Conservation (phyloP, 140 eudicot species). For the Flaveria floridana region DNA sequence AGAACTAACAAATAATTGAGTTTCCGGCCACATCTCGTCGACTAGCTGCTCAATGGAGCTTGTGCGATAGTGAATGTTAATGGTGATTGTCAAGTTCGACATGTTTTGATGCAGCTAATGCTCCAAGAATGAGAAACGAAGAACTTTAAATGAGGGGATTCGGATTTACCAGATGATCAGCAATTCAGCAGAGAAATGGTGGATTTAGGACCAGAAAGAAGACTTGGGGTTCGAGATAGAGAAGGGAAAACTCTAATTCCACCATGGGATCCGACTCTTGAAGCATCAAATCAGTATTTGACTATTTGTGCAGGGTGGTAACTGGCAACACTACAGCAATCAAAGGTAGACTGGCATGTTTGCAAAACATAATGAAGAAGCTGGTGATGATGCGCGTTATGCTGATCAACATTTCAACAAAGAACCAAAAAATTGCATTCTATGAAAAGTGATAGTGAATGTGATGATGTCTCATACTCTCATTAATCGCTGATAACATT, state of each 20-base stretch:
- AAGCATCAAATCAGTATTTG: constrained; percentile 61
- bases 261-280: constrained; percentile 65
- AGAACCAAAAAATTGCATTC: too few relatives aligned
- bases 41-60: neutral
- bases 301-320: constrained; percentile 61
- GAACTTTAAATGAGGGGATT: neutral
- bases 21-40: neutral
- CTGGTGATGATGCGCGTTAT: constrained; percentile 46
- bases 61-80: constrained; percentile 29
- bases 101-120: constrained; percentile 38
- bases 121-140: constrained; percentile 28
- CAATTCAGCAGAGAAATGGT: constrained; percentile 36
- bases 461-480: constrained; percentile 24
- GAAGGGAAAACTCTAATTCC: constrained; percentile 60
- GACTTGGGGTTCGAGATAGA: constrained; percentile 54
- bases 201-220: constrained; percentile 47
- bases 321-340: constrained; percentile 31
- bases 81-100: constrained; percentile 30
- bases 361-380: constrained; percentile 47
- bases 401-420: constrained; percentile 24
- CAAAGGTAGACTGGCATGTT: constrained; percentile 47
- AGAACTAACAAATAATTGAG: neutral
- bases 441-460: constrained; percentile 20
- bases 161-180: constrained; percentile 24
- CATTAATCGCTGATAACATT: too few relatives aligned